A percentile compares a stretch with the other conserved stretches of the same genome.
Evolutionary conservation across 2,329 filamentous ascomycete genomes (phyloP).

Genomic region (Aphanoascus verrucosus): DNA sequence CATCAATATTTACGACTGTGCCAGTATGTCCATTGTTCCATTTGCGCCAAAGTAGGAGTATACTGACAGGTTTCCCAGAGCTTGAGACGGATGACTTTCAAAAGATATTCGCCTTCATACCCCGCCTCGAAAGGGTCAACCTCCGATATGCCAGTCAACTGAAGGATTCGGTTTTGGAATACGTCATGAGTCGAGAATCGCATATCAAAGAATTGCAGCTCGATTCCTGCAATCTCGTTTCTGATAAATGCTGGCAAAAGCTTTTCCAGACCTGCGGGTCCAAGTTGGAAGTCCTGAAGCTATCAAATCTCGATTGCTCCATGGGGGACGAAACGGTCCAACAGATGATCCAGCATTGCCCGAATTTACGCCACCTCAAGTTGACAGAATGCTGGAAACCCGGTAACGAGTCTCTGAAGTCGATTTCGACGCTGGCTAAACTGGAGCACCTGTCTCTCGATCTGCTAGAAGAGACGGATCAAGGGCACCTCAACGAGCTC

Average conservation of each 20-base stretch:
- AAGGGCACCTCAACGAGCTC: constrained; percentile 50
- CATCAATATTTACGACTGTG: constrained; percentile 52
- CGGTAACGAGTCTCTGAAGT: constrained; percentile 52
- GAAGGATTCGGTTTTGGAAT: constrained; percentile 74
- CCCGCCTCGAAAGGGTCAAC: constrained; percentile 58
- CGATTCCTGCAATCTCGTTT: constrained; percentile 73
- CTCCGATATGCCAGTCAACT: constrained; percentile 81
- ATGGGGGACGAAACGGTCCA: constrained; percentile 61
- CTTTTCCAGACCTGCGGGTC: constrained; percentile 57
- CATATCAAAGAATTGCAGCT: constrained; percentile 64
- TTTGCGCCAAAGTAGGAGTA: too few species aligned
- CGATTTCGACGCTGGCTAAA: constrained; percentile 50
- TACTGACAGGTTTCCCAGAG: constrained; percentile 35
- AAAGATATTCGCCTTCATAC: constrained; percentile 65
- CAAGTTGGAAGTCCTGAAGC: constrained; percentile 56
- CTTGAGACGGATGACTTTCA: constrained; percentile 67
- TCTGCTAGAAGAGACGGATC: constrained; percentile 40
- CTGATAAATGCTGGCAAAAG: constrained; percentile 61
- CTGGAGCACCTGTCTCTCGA: constrained; percentile 69
- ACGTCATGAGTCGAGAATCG: constrained; percentile 61
- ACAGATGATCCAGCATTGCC: constrained; percentile 53
- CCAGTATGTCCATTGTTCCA: constrained; percentile 33
- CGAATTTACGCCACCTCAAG: constrained; percentile 63
- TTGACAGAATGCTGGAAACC: constrained; percentile 69
- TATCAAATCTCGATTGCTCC: constrained; percentile 75